Conservation (phyloP, 148 eudicot genomes). For the Vaccinium macrocarpon region DNA sequence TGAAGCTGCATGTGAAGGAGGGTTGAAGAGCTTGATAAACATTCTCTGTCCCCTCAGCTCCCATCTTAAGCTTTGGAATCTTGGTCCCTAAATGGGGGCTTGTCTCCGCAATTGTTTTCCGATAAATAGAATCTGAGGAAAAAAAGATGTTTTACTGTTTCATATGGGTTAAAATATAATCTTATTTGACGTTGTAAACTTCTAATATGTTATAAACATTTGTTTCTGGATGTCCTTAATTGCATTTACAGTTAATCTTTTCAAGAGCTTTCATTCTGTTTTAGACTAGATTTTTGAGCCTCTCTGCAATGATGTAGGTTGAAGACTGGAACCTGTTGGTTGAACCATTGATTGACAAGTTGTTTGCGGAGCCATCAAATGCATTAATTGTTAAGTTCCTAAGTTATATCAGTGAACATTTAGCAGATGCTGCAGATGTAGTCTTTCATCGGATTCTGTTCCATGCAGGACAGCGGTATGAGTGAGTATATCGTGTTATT, state of each 20-base stretch:
- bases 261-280: neutral
- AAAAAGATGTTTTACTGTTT: neutral
- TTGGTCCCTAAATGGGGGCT: neutral
- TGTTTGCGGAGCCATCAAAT: slow-evolving; percentile 80
- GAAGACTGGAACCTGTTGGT: slow-evolving; percentile 61
- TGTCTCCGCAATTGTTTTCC: neutral
- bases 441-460: slow-evolving; percentile 50
- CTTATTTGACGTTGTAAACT: neutral
- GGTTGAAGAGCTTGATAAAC: neutral
- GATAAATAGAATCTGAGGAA: neutral
- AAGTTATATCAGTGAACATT: slow-evolving; percentile 60
- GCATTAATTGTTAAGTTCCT: slow-evolving; percentile 60
- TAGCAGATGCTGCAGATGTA: slow-evolving; percentile 56
- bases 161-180: neutral
- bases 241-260: neutral
- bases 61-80: neutral
- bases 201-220: neutral
- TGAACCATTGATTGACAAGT: slow-evolving; percentile 66
- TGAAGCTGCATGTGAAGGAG: neutral
- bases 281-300: neutral
- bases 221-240: neutral
- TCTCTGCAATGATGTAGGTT: slow-evolving; percentile 40
- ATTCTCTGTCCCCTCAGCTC: neutral
- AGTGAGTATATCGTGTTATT: slow-evolving; percentile 35
- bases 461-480: slow-evolving; percentile 35